phyloP scores from a whole-genome alignment of 148 eudicot species.

The Rhododendron williamsianum region DNA sequence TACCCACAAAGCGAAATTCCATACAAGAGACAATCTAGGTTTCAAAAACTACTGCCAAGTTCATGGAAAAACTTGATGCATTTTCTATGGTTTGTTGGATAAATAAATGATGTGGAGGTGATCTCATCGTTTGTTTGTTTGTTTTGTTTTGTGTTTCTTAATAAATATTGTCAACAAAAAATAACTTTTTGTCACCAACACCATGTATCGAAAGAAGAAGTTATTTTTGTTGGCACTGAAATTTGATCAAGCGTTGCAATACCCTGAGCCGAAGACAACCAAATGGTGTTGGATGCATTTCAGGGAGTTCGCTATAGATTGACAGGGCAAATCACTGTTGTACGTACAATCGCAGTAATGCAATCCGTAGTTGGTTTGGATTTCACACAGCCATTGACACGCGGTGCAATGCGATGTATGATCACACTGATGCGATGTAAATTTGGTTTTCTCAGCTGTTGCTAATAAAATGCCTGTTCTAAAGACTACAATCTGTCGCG shows the following conservation, averaged over 20 bases:
- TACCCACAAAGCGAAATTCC: not conserved
- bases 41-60: not conserved
- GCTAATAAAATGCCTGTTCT: not conserved
- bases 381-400: not conserved
- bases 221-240: slow-evolving; percentile 29
- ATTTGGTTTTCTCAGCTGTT: not conserved
- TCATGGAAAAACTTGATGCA: not conserved
- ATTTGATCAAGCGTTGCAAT: not conserved
- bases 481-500: not conserved
- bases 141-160: no score
- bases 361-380: not conserved
- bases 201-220: slow-evolving; percentile 55
- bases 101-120: no score
- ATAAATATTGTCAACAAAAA: no score
- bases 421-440: not conserved
- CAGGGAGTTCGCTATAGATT: not conserved
- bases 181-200: no score
- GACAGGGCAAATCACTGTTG: not conserved
- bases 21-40: not conserved
- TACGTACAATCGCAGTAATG: not conserved
- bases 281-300: not conserved
- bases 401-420: not conserved
- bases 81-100: not conserved
- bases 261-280: not conserved
- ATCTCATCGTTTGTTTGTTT: no score